Evolutionary conservation across 306 rosid genomes (phyloP).

Genomic region (Castanospermum australe): DNA sequence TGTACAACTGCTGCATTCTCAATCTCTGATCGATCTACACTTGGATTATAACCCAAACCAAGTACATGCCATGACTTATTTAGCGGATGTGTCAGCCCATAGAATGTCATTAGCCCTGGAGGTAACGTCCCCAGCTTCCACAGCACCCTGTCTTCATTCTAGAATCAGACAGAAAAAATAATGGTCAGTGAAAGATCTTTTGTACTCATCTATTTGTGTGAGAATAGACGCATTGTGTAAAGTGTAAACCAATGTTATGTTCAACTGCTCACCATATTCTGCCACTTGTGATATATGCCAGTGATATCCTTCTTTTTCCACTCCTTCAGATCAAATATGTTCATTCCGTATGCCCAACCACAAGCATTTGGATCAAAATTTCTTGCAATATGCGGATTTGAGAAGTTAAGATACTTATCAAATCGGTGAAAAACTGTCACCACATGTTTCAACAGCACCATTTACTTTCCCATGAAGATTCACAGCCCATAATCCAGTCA

Average conservation of each 20-base stretch:
- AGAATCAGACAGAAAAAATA: slow-evolving; percentile 25
- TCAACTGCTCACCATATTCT: slow-evolving; percentile 81
- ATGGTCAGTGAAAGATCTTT: slow-evolving; percentile 8
- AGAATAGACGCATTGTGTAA: slow-evolving; percentile 6
- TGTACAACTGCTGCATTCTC: slow-evolving; percentile 90
- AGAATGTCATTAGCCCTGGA: slow-evolving; percentile 91
- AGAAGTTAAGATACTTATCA: slow-evolving; percentile 91
- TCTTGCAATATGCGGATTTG: slow-evolving; percentile 85
- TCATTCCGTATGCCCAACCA: slow-evolving; percentile 99
- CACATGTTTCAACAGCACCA: slow-evolving; percentile 97
- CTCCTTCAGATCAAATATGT: slow-evolving; percentile 84
- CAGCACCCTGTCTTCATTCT: slow-evolving; percentile 90
- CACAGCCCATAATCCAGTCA: slow-evolving; percentile 79
- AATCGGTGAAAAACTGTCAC: slow-evolving; percentile 91
- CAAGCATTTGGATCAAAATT: slow-evolving; percentile 91
- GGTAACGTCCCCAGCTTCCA: slow-evolving; percentile 98
- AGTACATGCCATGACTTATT: slow-evolving; percentile 95
- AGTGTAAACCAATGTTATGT: slow-evolving; percentile 23
- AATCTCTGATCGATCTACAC: slow-evolving; percentile 55
- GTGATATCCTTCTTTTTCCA: slow-evolving; percentile 93
- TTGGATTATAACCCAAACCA: slow-evolving; percentile 97
- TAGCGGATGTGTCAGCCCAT: slow-evolving; percentile 83
- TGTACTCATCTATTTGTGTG: neutral
- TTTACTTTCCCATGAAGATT: slow-evolving; percentile 88
- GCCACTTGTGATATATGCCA: slow-evolving; percentile 97